phyloP scores from a whole-genome alignment of 768 basidiomycete species.

The Boletus sensibilis region DNA sequence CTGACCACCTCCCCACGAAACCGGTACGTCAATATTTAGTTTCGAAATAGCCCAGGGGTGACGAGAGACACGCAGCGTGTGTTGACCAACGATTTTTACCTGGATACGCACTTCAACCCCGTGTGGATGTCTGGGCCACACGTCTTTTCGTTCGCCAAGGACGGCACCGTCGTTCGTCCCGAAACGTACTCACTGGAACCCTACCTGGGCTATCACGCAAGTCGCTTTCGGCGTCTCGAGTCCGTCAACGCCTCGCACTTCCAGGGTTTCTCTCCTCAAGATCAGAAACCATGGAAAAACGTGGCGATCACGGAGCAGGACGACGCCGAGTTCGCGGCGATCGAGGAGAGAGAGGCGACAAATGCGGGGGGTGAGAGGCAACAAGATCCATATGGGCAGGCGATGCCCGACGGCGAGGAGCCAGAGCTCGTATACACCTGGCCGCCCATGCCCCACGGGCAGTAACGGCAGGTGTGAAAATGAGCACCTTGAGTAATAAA shows the following conservation, averaged over 20 bases:
- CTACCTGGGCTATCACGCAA: not conserved
- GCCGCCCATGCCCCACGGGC: constrained; percentile 1
- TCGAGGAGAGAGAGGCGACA: not conserved
- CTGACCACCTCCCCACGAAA: not conserved
- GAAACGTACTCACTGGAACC: not conserved
- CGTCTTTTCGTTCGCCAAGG: constrained; percentile 11
- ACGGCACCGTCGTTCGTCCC: constrained; percentile 10
- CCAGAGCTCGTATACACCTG: not conserved
- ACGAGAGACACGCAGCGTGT: not conserved
- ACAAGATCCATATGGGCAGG: no score
- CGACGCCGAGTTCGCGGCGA: constrained; percentile 11
- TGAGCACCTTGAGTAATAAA: not conserved
- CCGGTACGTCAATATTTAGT: not conserved
- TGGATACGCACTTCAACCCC: constrained; percentile 43
- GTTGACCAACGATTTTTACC: constrained; percentile 42
- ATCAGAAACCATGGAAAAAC: constrained; percentile 21
- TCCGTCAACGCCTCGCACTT: not conserved
- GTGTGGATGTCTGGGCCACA: constrained; percentile 30
- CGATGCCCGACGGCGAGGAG: not conserved
- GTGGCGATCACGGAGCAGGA: constrained; percentile 16
- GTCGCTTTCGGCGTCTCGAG: not conserved
- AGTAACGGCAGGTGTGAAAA: not conserved
- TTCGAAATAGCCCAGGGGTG: not conserved
- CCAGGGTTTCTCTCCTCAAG: not conserved
- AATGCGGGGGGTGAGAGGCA: not conserved